phyloP scores from a whole-genome alignment of 2,329 filamentous ascomycete species.

The Aureobasidium mangrovei region DNA sequence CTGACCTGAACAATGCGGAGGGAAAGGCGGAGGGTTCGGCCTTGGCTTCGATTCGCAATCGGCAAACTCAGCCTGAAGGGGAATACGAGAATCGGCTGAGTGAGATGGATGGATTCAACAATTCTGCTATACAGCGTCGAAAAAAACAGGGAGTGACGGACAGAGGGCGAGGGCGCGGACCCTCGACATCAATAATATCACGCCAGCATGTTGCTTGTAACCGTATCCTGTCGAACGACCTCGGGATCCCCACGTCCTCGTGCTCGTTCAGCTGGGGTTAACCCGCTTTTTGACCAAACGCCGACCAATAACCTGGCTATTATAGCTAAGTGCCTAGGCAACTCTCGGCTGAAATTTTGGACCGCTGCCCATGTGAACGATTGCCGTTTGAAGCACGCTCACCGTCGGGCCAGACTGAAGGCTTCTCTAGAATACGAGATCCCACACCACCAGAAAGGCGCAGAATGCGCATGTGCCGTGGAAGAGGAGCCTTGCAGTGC shows the following conservation, averaged over 20 bases:
- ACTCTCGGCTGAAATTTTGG: too few relatives aligned
- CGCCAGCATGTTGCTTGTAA: constrained; percentile 1
- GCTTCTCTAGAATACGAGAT: constrained; percentile 35
- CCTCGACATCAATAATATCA: not conserved
- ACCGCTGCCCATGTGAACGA: too few relatives aligned
- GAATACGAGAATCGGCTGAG: not conserved
- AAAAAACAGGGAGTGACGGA: not conserved
- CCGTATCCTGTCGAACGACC: not conserved
- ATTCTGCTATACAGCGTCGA: not conserved
- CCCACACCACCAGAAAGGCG: constrained; percentile 39
- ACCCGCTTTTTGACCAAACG: constrained; percentile 4
- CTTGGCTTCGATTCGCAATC: not conserved
- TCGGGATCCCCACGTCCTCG: constrained; percentile 6
- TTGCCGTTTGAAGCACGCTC: not conserved
- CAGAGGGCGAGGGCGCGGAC: not conserved
- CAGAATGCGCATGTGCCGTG: constrained; percentile 40
- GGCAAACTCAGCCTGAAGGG: constrained; percentile 7
- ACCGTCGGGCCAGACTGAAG: not conserved
- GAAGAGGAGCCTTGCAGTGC: constrained; percentile 42
- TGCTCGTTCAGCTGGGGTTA: not conserved
- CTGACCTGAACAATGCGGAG: not conserved
- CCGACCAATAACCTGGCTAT: not conserved
- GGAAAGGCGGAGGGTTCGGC: not conserved
- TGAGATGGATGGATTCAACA: not conserved
- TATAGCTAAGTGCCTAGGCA: not conserved